Percentiles rank a stretch among this genome's conserved stretches.
Evolutionary conservation across 2,329 filamentous ascomycete genomes (phyloP).

Genomic region (Penicillium sp.): DNA sequence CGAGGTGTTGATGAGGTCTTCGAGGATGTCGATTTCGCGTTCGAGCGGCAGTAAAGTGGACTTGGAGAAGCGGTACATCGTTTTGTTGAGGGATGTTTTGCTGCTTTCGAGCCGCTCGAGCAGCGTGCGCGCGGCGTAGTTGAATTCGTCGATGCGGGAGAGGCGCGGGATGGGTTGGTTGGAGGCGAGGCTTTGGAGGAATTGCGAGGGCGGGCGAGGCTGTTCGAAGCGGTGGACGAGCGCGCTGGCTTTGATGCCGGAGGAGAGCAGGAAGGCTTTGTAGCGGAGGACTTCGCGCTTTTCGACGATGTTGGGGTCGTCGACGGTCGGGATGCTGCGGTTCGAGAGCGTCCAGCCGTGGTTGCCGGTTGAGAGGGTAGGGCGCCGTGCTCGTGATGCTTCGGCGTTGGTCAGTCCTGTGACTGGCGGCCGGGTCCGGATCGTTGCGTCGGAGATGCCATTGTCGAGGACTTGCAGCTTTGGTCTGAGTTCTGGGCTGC

Average conservation of each 20-base stretch:
- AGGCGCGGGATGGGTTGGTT: conserved; percentile 35
- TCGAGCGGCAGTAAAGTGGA: conserved; percentile 43
- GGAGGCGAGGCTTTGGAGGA: conserved; percentile 27
- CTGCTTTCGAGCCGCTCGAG: conserved; percentile 46
- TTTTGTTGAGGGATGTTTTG: conserved; percentile 40
- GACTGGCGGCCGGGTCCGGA: conserved; percentile 37
- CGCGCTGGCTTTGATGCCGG: conserved; percentile 85
- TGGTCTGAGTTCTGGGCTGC: conserved; percentile 21
- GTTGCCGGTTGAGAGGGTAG: conserved; percentile 37
- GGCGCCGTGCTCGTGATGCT: conserved; percentile 27
- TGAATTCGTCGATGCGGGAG: conserved; percentile 48
- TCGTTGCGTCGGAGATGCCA: conserved; percentile 17
- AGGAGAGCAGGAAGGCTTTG: conserved; percentile 70
- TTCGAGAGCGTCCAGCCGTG: conserved; percentile 59
- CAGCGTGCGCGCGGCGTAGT: conserved; percentile 51
- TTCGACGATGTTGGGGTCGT: conserved; percentile 44
- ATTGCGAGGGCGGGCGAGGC: conserved; percentile 32
- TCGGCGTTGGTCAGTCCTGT: conserved; percentile 44
- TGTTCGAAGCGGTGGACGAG: conserved; percentile 64
- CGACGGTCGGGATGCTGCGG: conserved; percentile 36
- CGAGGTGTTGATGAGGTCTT: conserved; percentile 44
- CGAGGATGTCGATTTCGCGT: conserved; percentile 40
- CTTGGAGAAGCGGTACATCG: conserved; percentile 46
- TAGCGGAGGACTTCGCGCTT: conserved; percentile 78
- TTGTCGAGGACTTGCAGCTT: conserved; percentile 23